Conservation (phyloP, 2,329 filamentous ascomycete genomes). For the Aspergillus alliaceus region DNA sequence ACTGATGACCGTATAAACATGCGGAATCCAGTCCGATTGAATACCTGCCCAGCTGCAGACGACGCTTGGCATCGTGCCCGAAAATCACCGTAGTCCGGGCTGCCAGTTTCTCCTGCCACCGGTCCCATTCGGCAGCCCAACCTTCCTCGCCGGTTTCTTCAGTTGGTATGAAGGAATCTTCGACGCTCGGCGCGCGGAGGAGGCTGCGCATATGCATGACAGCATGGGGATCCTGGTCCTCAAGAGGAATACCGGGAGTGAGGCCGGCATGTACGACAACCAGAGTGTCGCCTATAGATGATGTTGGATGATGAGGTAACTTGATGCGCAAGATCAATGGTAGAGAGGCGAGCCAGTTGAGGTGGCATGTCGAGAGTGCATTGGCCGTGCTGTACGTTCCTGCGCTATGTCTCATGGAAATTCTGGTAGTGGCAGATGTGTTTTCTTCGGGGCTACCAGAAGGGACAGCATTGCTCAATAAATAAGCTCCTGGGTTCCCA, state of each 20-base stretch:
- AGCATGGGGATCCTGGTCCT: constrained; percentile 18
- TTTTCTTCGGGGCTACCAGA: not conserved
- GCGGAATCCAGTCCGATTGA: constrained; percentile 22
- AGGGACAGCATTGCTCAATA: not conserved
- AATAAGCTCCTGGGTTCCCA: not conserved
- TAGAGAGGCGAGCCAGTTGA: constrained; percentile 21
- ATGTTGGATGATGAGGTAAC: constrained; percentile 4
- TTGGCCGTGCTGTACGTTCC: not conserved
- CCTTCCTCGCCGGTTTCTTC: constrained; percentile 18
- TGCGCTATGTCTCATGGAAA: not conserved
- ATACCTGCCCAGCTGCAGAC: constrained; percentile 20
- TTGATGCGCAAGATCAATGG: constrained; percentile 22
- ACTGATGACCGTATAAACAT: constrained; percentile 20
- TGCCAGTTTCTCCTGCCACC: constrained; percentile 17
- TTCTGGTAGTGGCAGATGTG: not conserved
- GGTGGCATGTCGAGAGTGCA: constrained; percentile 11
- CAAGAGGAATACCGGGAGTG: constrained; percentile 14
- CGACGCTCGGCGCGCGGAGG: not conserved
- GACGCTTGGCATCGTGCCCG: constrained; percentile 25
- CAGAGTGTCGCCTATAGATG: constrained; percentile 11
- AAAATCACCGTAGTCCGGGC: constrained; percentile 22
- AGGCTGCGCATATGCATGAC: constrained; percentile 23
- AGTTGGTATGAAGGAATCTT: constrained; percentile 1
- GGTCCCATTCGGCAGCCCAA: constrained; percentile 22
- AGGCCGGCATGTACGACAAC: constrained; percentile 23